Evolutionary conservation across 345 rosid genomes (phyloP).

Genomic region (Noccaea caerulescens): DNA sequence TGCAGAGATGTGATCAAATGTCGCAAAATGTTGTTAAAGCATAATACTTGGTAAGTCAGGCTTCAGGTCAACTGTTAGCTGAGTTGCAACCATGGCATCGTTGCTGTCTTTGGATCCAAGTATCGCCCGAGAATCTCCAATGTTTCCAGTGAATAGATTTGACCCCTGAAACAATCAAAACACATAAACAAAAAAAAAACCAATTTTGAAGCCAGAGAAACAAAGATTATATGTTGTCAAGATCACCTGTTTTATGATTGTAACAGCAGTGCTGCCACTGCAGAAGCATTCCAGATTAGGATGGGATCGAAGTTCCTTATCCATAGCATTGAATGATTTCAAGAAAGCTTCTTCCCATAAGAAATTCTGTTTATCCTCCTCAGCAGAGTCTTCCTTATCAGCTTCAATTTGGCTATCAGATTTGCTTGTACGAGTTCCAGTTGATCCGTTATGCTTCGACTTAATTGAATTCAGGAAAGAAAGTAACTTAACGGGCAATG

Average conservation of each 20-base stretch:
- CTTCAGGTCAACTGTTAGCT: constrained; percentile 94
- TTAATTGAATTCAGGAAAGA: constrained; percentile 61
- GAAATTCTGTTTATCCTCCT: constrained; percentile 60
- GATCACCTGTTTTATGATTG: constrained; percentile 85
- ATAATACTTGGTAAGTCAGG: constrained; percentile 96
- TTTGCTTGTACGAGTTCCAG: constrained; percentile 54
- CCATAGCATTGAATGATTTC: constrained; percentile 94
- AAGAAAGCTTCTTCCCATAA: constrained; percentile 91
- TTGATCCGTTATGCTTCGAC: constrained; percentile 62
- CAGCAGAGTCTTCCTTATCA: constrained; percentile 55
- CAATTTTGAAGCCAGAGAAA: background rate
- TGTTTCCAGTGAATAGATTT: constrained; percentile 91
- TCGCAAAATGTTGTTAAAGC: constrained; percentile 26
- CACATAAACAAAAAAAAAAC: constrained; percentile 26
- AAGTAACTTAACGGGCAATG: constrained; percentile 76
- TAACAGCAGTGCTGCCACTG: constrained; percentile 96
- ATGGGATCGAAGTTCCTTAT: constrained; percentile 91
- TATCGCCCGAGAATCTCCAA: constrained; percentile 97
- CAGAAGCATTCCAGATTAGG: constrained; percentile 98
- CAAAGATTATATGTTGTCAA: constrained; percentile 2
- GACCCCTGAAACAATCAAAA: constrained; percentile 66
- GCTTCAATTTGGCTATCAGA: constrained; percentile 48
- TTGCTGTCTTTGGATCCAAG: constrained; percentile 86
- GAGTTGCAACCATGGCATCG: constrained; percentile 81
- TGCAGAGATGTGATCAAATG: background rate